Conservation (phyloP, 345 rosid genomes). For the Arabidopsis suecica region DNA sequence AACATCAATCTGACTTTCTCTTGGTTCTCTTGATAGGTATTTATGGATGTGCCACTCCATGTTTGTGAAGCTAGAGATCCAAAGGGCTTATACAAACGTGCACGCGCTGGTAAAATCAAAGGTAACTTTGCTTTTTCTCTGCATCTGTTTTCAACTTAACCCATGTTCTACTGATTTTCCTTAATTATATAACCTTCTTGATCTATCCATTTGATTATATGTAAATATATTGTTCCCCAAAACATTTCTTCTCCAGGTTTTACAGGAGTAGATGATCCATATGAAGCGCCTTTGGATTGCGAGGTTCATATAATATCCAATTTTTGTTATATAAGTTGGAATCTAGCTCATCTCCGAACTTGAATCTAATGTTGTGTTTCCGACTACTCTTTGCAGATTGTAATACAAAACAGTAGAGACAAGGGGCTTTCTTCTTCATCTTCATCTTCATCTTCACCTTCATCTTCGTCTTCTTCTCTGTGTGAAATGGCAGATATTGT, state of each 20-base stretch:
- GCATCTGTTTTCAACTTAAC: background rate
- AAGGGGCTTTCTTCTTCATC: constrained; percentile 38
- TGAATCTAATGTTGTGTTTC: background rate
- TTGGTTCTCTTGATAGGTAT: constrained; percentile 51
- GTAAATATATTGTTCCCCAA: background rate
- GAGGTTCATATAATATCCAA: constrained; percentile 51
- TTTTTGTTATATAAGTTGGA: background rate
- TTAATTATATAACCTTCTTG: background rate
- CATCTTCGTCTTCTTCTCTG: constrained; percentile 47
- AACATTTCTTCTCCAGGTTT: constrained; percentile 52
- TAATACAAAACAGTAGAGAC: constrained; percentile 49
- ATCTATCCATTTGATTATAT: background rate
- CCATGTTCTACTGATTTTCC: background rate
- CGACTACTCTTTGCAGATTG: constrained; percentile 56
- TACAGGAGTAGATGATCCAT: constrained; percentile 82
- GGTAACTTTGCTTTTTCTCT: constrained; percentile 45
- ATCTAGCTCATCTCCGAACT: background rate
- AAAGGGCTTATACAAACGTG: constrained; percentile 80
- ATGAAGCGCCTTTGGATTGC: constrained; percentile 69
- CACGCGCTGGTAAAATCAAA: constrained; percentile 79
- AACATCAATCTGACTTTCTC: background rate
- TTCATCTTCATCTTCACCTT: constrained; percentile 42
- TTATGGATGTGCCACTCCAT: constrained; percentile 74
- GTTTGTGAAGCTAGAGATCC: constrained; percentile 82
- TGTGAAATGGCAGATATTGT: constrained; percentile 70